Evolutionary conservation across 2,329 filamentous ascomycete genomes (phyloP).

Genomic region (Pestalotiopsis sp.): DNA sequence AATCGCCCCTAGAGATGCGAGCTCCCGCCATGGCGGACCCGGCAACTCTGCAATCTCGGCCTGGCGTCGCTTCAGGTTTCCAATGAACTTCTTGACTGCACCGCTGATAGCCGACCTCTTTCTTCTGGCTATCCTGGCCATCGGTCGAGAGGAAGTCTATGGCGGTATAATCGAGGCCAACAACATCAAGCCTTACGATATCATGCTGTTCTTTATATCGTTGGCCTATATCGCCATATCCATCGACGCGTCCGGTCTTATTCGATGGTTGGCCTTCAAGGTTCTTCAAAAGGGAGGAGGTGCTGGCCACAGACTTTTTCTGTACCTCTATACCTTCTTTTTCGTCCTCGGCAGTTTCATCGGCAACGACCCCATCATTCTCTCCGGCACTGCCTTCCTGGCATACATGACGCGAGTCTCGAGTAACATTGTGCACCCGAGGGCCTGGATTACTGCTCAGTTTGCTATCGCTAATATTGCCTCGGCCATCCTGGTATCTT

Average conservation of each 20-base stretch:
- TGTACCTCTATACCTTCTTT: slow-evolving; percentile 74
- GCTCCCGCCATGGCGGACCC: slow-evolving; percentile 22
- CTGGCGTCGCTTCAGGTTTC: slow-evolving; percentile 52
- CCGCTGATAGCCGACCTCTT: slow-evolving; percentile 72
- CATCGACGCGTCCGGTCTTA: slow-evolving; percentile 73
- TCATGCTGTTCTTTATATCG: slow-evolving; percentile 74
- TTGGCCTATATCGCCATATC: slow-evolving; percentile 77
- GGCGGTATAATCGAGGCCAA: slow-evolving; percentile 67
- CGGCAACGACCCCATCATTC: slow-evolving; percentile 74
- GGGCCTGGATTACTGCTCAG: slow-evolving; percentile 73
- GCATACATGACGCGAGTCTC: slow-evolving; percentile 78
- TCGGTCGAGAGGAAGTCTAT: slow-evolving; percentile 65
- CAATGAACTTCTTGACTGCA: slow-evolving; percentile 70
- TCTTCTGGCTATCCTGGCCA: slow-evolving; percentile 67
- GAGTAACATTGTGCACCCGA: slow-evolving; percentile 68
- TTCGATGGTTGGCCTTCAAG: slow-evolving; percentile 69
- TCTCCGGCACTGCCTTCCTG: slow-evolving; percentile 73
- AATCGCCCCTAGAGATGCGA: slow-evolving; percentile 44
- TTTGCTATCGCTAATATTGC: slow-evolving; percentile 73
- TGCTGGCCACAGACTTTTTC: slow-evolving; percentile 67
- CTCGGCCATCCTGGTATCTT: slow-evolving; percentile 75
- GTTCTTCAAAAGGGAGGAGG: slow-evolving; percentile 68
- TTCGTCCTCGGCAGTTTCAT: slow-evolving; percentile 67
- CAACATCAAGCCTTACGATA: slow-evolving; percentile 68
- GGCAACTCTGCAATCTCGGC: slow-evolving; percentile 16